Evolutionary conservation across 257 asterid genomes (phyloP).

Genomic region (Cinchona pubescens): DNA sequence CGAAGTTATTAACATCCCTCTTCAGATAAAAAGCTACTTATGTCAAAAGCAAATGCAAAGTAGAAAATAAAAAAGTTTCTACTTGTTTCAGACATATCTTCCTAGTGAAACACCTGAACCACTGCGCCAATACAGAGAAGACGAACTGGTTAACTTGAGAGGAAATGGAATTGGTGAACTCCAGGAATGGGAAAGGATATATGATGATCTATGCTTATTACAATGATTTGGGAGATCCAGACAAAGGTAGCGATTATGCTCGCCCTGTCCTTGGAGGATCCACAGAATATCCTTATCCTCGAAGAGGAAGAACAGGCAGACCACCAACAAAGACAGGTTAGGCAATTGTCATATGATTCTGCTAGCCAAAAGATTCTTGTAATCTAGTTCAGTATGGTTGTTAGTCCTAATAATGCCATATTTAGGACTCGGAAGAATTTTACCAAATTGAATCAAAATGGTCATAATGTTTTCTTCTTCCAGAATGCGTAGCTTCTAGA

Average conservation of each 20-base stretch:
- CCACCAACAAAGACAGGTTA: conserved; percentile 49
- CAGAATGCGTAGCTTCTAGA: background rate
- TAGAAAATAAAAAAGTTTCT: background rate
- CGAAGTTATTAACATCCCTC: too few relatives aligned
- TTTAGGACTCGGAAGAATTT: background rate
- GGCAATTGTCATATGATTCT: background rate
- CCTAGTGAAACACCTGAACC: conserved; percentile 35
- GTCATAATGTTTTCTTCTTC: background rate
- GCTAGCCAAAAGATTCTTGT: background rate
- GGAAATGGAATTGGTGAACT: conserved; percentile 33
- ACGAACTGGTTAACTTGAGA: conserved; percentile 27
- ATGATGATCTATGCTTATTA: conserved; percentile 35
- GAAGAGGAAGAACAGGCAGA: conserved; percentile 68
- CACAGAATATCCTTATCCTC: conserved; percentile 34
- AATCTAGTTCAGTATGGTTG: background rate
- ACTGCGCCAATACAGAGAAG: conserved; percentile 27
- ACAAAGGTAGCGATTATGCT: conserved; percentile 18
- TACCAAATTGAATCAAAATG: background rate
- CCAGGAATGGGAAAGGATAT: conserved; percentile 37
- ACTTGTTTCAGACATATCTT: conserved; percentile 25
- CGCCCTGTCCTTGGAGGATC: conserved; percentile 39
- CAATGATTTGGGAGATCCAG: conserved; percentile 38
- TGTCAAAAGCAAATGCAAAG: too few relatives aligned
- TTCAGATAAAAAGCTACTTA: too few relatives aligned
- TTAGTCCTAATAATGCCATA: background rate